phyloP scores from a whole-genome alignment of 768 basidiomycete genomes.

The Plicaturopsis crispa region DNA sequence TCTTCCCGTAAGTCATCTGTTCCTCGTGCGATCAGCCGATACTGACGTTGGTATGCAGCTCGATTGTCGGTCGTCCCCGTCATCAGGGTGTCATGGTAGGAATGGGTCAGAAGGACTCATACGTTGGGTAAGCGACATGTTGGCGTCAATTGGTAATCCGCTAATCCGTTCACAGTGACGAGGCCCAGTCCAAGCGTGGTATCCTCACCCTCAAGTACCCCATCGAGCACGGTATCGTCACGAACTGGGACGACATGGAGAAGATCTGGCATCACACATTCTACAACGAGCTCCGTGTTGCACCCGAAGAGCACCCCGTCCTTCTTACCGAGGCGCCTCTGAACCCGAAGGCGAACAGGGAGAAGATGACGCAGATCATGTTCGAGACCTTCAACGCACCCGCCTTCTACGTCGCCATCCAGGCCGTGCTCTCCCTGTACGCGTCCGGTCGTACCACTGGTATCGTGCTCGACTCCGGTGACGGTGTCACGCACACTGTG shows the following conservation, averaged over 20 bases:
- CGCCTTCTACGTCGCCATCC: slow-evolving; percentile 88
- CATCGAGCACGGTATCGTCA: slow-evolving; percentile 66
- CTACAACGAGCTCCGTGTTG: slow-evolving; percentile 91
- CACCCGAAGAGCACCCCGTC: slow-evolving; percentile 89
- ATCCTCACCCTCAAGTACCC: slow-evolving; percentile 66
- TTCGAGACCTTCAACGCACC: slow-evolving; percentile 94
- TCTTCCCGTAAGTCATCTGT: slow-evolving; percentile 54
- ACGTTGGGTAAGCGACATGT: slow-evolving; percentile 46
- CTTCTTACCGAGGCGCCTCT: slow-evolving; percentile 88
- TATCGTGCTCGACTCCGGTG: slow-evolving; percentile 72
- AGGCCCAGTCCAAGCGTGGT: slow-evolving; percentile 70
- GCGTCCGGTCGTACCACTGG: slow-evolving; percentile 66
- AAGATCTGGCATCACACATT: slow-evolving; percentile 74
- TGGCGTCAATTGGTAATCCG: not conserved
- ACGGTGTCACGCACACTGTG: slow-evolving; percentile 66
- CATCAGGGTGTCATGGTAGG: slow-evolving; percentile 75
- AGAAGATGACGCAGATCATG: slow-evolving; percentile 97
- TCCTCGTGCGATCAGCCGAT: slow-evolving; percentile 1
- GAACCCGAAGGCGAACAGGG: slow-evolving; percentile 89
- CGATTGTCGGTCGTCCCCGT: slow-evolving; percentile 67
- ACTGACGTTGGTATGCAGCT: slow-evolving; percentile 21
- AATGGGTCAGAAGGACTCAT: slow-evolving; percentile 74
- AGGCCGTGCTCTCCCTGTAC: slow-evolving; percentile 80
- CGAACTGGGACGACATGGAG: slow-evolving; percentile 76
- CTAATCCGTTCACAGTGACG: slow-evolving; percentile 40